Percentiles rank a stretch among this genome's conserved stretches.
Evolutionary conservation across 805 yeast genomes (phyloP).

Genomic region (Debaryomyces maramus): DNA sequence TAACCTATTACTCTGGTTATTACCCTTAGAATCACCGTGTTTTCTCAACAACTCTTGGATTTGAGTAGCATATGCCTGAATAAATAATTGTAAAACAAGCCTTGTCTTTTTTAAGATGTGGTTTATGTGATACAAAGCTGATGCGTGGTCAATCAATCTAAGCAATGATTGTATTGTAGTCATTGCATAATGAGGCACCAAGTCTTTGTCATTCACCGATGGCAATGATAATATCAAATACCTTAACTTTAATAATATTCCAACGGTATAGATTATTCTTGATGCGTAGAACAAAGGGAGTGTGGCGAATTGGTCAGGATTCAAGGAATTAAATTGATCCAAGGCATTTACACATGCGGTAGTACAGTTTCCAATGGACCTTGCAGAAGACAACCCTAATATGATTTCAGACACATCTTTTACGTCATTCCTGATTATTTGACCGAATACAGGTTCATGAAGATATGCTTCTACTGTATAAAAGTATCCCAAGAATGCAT

Average conservation of each 20-base stretch:
- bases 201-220: slow-evolving; percentile 40
- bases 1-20: slow-evolving; percentile 16
- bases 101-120: slow-evolving; percentile 53
- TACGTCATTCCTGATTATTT: slow-evolving; percentile 15
- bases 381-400: slow-evolving; percentile 31
- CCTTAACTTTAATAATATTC: slow-evolving; percentile 58
- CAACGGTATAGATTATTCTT: slow-evolving; percentile 63
- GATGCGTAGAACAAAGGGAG: slow-evolving; percentile 59
- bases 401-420: slow-evolving; percentile 14
- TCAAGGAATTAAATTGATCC: slow-evolving; percentile 46
- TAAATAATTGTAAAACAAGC: slow-evolving; percentile 56
- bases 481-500: slow-evolving; percentile 49
- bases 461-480: slow-evolving; percentile 67
- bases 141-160: slow-evolving; percentile 28
- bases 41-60: slow-evolving; percentile 35
- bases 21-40: slow-evolving; percentile 23
- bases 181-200: slow-evolving; percentile 49
- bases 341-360: slow-evolving; percentile 53
- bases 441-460: slow-evolving; percentile 52
- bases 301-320: slow-evolving; percentile 48
- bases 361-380: slow-evolving; percentile 51
- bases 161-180: slow-evolving; percentile 29
- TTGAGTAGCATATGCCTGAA: slow-evolving; percentile 62
- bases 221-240: slow-evolving; percentile 57
- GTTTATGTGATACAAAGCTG: slow-evolving; percentile 36